Base-by-base conservation (phyloP, 768 basidiomycete genomes). In the Dentipellis sp. region DNA sequence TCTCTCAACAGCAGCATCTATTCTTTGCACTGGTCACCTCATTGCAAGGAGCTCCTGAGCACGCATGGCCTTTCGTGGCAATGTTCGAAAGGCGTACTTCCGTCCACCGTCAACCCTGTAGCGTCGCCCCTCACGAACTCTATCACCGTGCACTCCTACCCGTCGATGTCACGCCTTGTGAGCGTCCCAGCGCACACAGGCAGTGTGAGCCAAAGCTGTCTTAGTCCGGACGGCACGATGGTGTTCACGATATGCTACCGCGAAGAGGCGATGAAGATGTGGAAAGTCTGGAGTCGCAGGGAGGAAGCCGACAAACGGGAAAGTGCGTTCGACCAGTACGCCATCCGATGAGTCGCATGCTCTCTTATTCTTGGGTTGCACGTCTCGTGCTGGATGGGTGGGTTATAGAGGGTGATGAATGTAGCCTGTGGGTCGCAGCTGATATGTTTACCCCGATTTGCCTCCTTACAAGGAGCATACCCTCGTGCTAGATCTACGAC, bases 201-300 rank as follows among this genome's bases (percentile, higher is more conserved):
- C 53, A 66, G 74, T 4, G 74, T 85, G 10, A 77, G 78, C 11
- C 82, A 85, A 57, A 82, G 81, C 58, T 84, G 82, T 64, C 68
- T 86, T 40, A 74, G 81, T 38, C 84, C 83, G 2, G 78, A 80
- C 52, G 83, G 84, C 6, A 81, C 81, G 57, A 75, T 72, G 61
- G 63, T 85, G 54, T 86, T 85, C 62, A 84, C 84, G 35, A 76
- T 83, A 8, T 84, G 80, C 56, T 80, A 82, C 1, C 69, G 67
- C 23, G 84, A 86, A 59, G 82, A 86, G 66, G 78, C 81, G 49
- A 83, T 86, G 69, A 85, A 84, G 70, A 81, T 84, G 77, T 86
- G 83, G 78, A 80, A 82, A 59, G 81, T 86, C 35, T 86, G 84
- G 84, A 64, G 61, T 7, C 40, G 42, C 35, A 56, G 52, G 54